Percentiles rank a stretch among this genome's conserved stretches.
Conservation (phyloP, 2,329 filamentous ascomycete species). For the Parascedosporium putredinis region DNA sequence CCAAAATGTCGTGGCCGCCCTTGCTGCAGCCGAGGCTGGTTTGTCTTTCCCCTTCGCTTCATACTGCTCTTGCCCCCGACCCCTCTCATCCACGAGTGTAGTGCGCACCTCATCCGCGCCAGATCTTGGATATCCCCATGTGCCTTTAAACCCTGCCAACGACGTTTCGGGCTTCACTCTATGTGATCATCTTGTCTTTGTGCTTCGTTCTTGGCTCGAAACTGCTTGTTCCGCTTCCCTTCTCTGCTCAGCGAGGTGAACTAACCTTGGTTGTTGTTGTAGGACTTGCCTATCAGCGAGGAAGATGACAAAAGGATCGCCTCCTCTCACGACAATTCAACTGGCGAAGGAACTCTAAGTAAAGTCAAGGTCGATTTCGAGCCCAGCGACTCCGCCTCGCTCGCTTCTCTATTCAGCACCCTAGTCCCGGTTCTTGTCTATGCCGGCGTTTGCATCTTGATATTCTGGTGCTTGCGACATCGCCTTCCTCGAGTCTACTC, state of each 20-base stretch:
- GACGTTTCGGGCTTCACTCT: too few species aligned
- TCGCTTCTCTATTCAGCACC: conserved; percentile 34
- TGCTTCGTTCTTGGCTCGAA: too few species aligned
- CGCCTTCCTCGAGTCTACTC: conserved; percentile 43
- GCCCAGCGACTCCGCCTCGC: conserved; percentile 28
- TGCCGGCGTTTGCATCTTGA: conserved; percentile 34
- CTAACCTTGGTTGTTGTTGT: too few species aligned
- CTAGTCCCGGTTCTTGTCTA: conserved; percentile 41
- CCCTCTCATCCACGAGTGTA: background rate
- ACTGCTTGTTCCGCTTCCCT: too few species aligned
- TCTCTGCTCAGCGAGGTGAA: too few species aligned
- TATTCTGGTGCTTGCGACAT: conserved; percentile 40
- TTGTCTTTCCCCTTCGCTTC: background rate
- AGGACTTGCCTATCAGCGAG: conserved; percentile 10
- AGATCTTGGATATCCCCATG: too few species aligned
- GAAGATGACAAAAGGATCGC: conserved; percentile 29
- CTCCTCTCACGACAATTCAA: conserved; percentile 30
- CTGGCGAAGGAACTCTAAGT: conserved; percentile 24
- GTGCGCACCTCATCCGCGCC: too few species aligned
- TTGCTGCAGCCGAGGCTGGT: conserved; percentile 3
- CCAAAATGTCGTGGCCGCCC: conserved; percentile 5
- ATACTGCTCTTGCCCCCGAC: background rate
- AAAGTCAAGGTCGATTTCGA: conserved; percentile 21
- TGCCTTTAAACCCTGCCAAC: too few species aligned
- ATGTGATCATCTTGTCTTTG: too few species aligned